Evolutionary conservation across 2,329 filamentous ascomycete genomes (phyloP).

Genomic region (Cercospora sp.): DNA sequence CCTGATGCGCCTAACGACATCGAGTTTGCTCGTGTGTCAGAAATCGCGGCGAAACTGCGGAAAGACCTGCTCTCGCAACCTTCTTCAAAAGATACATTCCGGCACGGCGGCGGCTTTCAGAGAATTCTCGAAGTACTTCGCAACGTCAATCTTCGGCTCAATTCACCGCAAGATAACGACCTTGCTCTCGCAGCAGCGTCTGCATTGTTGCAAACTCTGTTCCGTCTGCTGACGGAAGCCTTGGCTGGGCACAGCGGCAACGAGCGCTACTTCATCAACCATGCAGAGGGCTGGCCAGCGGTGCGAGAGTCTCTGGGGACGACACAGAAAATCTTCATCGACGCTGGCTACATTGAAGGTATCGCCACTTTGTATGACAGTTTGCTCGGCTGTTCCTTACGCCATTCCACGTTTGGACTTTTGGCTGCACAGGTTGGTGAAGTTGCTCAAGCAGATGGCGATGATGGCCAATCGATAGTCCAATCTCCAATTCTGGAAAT

Average conservation of each 20-base stretch:
- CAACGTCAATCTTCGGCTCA: slow-evolving; percentile 16
- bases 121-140: slow-evolving; percentile 27
- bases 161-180: slow-evolving; percentile 16
- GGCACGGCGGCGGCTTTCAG: slow-evolving; percentile 36
- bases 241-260: slow-evolving; percentile 82
- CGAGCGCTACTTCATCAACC: slow-evolving; percentile 77
- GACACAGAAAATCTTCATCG: slow-evolving; percentile 18
- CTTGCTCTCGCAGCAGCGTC: slow-evolving; percentile 1
- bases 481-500: slow-evolving; percentile 4
- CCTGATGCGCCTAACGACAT: slow-evolving; percentile 23
- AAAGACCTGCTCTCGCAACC: slow-evolving; percentile 22
- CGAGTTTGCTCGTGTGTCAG: slow-evolving; percentile 21
- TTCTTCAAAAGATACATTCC: slow-evolving; percentile 34
- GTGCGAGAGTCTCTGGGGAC: slow-evolving; percentile 71
- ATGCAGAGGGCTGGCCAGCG: slow-evolving; percentile 74
- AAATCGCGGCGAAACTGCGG: slow-evolving; percentile 26
- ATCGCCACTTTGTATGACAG: slow-evolving; percentile 17
- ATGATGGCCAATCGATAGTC: not conserved
- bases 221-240: slow-evolving; percentile 66
- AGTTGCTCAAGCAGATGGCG: not conserved
- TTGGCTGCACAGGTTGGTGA: not conserved
- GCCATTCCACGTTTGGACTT: not conserved
- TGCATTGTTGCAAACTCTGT: slow-evolving; percentile 13
- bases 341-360: not conserved
- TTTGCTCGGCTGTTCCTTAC: slow-evolving; percentile 22